Percentiles rank a stretch among this genome's conserved stretches.
These are phyloP conservation scores for Leccinum sublutescens DNA, from an alignment of 768 basidiomycete genomes.

Conservation along the genomic window DNA sequence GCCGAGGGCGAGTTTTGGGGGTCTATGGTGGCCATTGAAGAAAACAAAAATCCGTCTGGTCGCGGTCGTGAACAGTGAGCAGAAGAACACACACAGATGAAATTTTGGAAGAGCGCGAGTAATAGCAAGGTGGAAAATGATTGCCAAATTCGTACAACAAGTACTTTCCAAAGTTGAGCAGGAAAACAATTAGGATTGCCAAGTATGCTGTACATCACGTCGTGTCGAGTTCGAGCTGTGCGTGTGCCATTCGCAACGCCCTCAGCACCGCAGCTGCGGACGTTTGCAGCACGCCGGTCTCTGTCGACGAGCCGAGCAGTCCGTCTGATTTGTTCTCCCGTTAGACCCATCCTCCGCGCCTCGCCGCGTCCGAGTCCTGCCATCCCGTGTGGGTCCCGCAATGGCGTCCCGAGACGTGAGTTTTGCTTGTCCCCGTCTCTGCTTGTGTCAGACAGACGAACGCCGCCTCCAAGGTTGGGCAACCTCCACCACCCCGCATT, in stretches of 20 bases:
- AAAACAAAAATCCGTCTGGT: constrained; percentile 12
- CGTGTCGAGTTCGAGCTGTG: constrained; percentile 6
- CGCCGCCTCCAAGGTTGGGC: constrained; percentile 56
- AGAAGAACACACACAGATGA: constrained; percentile 16
- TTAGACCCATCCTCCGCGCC: constrained; percentile 13
- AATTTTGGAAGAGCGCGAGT: constrained; percentile 32
- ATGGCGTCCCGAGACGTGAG: constrained; percentile 27
- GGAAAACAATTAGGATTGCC: constrained; percentile 31
- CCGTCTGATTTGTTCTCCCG: constrained; percentile 19
- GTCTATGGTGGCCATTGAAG: constrained; percentile 31
- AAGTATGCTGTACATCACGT: constrained; percentile 17
- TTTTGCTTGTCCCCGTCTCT: constrained; percentile 16
- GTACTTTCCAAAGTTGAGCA: constrained; percentile 17
- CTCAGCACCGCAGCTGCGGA: constrained; percentile 25
- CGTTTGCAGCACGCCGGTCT: constrained; percentile 16
- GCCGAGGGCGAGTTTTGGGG: constrained; percentile 31
- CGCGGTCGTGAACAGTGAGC: constrained; percentile 20
- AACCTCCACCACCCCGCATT: constrained; percentile 76
- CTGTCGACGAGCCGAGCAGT: constrained; percentile 26
- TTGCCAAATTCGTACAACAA: constrained; percentile 8
- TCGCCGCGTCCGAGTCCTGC: constrained; percentile 6
- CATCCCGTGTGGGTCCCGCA: constrained; percentile 7
- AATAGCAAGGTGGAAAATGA: constrained; percentile 17
- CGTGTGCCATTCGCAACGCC: constrained; percentile 20
- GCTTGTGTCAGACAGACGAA: constrained; percentile 1